Conservation (phyloP, 768 basidiomycete genomes). For the Lentinus brumalis region DNA sequence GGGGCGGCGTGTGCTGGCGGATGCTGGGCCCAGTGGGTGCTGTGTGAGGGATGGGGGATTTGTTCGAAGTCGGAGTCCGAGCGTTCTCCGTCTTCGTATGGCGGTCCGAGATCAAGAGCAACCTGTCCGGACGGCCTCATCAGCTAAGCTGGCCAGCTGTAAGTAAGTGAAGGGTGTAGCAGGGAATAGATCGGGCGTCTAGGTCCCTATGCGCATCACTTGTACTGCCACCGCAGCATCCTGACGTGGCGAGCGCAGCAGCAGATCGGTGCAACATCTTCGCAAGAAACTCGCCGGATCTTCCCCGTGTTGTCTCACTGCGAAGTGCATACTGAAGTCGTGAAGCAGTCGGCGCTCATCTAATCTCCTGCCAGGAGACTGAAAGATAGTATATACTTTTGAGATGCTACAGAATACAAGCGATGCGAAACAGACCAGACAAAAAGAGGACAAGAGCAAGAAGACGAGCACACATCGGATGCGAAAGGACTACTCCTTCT, state of each 20-base stretch:
- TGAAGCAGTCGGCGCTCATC: too few relatives aligned
- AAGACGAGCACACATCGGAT: neutral
- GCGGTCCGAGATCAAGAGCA: slow-evolving; percentile 68
- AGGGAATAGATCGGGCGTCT: slow-evolving; percentile 13
- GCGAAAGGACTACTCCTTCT: slow-evolving; percentile 23
- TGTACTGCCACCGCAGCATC: slow-evolving; percentile 22
- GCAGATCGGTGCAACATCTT: neutral
- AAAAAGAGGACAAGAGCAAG: slow-evolving; percentile 19
- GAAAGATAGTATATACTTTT: slow-evolving; percentile 15
- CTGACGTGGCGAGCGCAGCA: slow-evolving; percentile 18
- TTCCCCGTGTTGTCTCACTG: too few relatives aligned
- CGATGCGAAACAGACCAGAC: slow-evolving; percentile 16
- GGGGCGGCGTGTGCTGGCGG: slow-evolving; percentile 16
- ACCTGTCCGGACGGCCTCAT: slow-evolving; percentile 50
- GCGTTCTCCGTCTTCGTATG: slow-evolving; percentile 48
- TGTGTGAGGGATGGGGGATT: slow-evolving; percentile 55
- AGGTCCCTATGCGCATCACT: slow-evolving; percentile 2
- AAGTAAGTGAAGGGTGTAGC: neutral
- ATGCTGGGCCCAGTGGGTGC: slow-evolving; percentile 24
- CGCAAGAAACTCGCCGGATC: neutral
- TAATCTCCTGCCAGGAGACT: too few relatives aligned
- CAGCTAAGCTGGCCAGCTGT: slow-evolving; percentile 11
- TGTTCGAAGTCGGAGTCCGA: slow-evolving; percentile 75
- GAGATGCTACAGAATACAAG: slow-evolving; percentile 22
- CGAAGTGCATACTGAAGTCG: too few relatives aligned